Percentiles rank a stretch among this genome's conserved stretches.
These are phyloP conservation scores for Rhytidhysteron rufulum DNA, from an alignment of 2,329 filamentous ascomycete species.

Conservation along the genomic window DNA sequence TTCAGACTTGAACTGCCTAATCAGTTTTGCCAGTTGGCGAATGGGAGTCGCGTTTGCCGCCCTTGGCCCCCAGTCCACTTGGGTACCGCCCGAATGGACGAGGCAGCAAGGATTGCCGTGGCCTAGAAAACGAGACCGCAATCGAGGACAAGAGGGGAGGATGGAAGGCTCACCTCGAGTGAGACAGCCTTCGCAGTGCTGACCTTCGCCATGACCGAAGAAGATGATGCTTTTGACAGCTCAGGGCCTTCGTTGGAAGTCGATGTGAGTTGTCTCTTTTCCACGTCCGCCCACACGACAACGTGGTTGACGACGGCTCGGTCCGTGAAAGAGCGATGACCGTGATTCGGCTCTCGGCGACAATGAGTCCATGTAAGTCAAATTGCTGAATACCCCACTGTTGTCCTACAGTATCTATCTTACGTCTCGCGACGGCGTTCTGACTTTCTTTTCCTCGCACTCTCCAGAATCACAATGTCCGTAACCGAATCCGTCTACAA, in stretches of 20 bases:
- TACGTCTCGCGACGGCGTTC: too few relatives aligned
- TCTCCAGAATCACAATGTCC: conserved; percentile 26
- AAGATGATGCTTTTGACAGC: conserved; percentile 7
- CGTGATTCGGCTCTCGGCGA: conserved; percentile 26
- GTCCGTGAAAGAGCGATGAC: conserved; percentile 19
- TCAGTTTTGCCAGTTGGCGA: not conserved
- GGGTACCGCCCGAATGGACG: not conserved
- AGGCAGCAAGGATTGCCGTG: not conserved
- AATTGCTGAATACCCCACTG: not conserved
- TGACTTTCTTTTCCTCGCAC: not conserved
- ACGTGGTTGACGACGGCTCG: conserved; percentile 10
- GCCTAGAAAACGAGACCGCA: not conserved
- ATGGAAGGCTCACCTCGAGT: not conserved
- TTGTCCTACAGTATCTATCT: not conserved
- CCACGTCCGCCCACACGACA: not conserved
- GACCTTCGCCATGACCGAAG: not conserved
- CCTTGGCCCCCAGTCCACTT: not conserved
- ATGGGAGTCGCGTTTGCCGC: not conserved
- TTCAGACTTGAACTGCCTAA: not conserved
- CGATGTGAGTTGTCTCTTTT: conserved; percentile 14
- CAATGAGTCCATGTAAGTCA: conserved; percentile 14
- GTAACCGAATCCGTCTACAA: conserved; percentile 26
- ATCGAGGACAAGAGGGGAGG: not conserved
- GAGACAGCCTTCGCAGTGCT: not conserved
- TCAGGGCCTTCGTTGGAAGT: conserved; percentile 22